Base-by-base conservation (phyloP, 169 alveolate species). In the Eimeria maxima region DNA sequence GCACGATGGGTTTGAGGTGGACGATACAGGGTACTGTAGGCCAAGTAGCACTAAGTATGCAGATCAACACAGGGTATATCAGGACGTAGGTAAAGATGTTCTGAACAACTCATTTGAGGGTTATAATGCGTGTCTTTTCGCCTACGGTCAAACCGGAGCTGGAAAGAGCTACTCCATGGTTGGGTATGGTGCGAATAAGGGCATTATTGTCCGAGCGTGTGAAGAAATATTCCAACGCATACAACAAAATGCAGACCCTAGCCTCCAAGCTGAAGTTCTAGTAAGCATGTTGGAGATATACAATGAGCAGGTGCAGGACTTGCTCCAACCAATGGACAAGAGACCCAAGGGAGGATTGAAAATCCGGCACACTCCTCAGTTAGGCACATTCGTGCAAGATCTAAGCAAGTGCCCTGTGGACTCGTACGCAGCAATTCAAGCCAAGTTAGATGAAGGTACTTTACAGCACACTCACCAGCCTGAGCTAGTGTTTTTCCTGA, bases 151-250 rank as follows among this genome's bases (percentile, higher is more conserved):
- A 89, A 97, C 98, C 57, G 99, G 99, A 22, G 91, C 99, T 33
- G 99, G 99, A 20, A 98, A 99, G 97, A 97, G 99, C 71, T 99
- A 99, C 95, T 97, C 99, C 22, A 98, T 99, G 99, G 99, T 98
- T 47, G 99, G 99, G 44, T 98, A 99, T 95, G 99, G 99, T 22
- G 98, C 98, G 11, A 99, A 99, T 97, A 98, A 98, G 86, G 99
- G 99, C 73, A 98, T 99, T 44, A 99, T 99, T 27, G 99, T 99
- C n/a, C 97, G 98, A 29, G 98, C 99, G 11, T 98, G 99, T 84
- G 98, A 97, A 80, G 99, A 98, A 95, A 98, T 98, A 76, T 98
- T 99, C 96, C 95, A 96, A 45, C 96, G 99, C 69, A 98, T 86
- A 47, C 69, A 83, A 44, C 74, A 65, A 14, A 92, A 53, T 65